Base-by-base conservation (phyloP, 176 grass and related monocot species). In the Urochloa ruziziensis region DNA sequence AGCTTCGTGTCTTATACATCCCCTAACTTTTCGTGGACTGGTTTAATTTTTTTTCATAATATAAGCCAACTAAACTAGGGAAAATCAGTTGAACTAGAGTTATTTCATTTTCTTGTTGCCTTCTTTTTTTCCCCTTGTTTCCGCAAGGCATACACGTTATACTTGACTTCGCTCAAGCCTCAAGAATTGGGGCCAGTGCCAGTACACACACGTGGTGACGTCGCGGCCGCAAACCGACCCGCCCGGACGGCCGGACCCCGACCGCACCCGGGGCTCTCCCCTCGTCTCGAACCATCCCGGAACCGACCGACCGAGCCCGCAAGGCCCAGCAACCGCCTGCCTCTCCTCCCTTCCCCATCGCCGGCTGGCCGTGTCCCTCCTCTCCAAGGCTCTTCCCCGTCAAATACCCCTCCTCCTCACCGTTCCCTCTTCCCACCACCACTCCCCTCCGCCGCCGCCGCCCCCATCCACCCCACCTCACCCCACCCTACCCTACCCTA, bases 341-440 rank as follows among this genome's bases (percentile, higher is more conserved):
- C 70, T 16, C 68, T 27, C 34, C 28, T 21, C 10, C 43, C 52
- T 9, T 17, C 43, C n/a, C 5, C 43, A 5, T 52, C 74, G 56
- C 77, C 77, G 59, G 73, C 23, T 81, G 66, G 85, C 90, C 90
- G 79, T n/a, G n/a, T n/a, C n/a, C n/a, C n/a, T 86, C 54, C 25
- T 84, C 91, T 71, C 91, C 91, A 94, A 91, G 91, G 89, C 73
- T 93, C 73, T 78, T 64, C 49, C 56, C 64, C 17, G 25, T 83
- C 80, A 70, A 86, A 91, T 88, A 75, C 85, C 73, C 27, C 27
- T 63, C 70, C 39, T 13, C 37, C 24, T 32, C 9, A 11, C 58
- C 12, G 44, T 52, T 60, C 47, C 39, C 72, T 7, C 33, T 70
- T 72, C 65, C 11, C 17, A 70, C 59, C 74, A 29, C 35, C 59